Evolutionary conservation across 495 filamentous ascomycete genomes (phyloP).

Genomic region (Trichoderma parareesei): DNA sequence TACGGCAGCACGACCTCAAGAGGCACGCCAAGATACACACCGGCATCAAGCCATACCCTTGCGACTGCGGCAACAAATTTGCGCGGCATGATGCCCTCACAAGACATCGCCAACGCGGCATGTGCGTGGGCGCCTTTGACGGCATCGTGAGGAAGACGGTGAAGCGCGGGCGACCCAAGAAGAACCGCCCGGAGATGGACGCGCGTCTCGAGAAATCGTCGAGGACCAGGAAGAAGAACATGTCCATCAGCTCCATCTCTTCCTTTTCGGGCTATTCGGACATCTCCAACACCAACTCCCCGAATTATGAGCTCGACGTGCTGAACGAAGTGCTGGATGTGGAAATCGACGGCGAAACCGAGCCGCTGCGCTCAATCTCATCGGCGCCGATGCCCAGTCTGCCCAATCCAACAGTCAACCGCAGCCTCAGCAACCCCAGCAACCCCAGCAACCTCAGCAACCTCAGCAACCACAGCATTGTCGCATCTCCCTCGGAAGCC

Average conservation of each 20-base stretch:
- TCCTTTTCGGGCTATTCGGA: conserved; percentile 44
- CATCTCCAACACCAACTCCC: conserved; percentile 37
- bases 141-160: conserved; percentile 59
- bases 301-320: conserved; percentile 27
- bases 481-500: conserved; percentile 29
- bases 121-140: conserved; percentile 88
- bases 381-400: conserved; percentile 33
- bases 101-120: conserved; percentile 84
- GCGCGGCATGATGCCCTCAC: conserved; percentile 92
- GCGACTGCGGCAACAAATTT: conserved; percentile 83
- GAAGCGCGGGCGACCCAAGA: conserved; percentile 41
- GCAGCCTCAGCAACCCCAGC: background rate
- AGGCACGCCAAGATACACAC: conserved; percentile 94
- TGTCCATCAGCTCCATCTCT: conserved; percentile 34
- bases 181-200: conserved; percentile 46
- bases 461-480: background rate
- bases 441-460: background rate
- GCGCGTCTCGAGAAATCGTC: conserved; percentile 58
- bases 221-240: conserved; percentile 41
- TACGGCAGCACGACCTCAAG: conserved; percentile 93
- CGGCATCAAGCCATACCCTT: conserved; percentile 85
- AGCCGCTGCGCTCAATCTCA: conserved; percentile 18
- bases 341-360: conserved; percentile 26
- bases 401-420: background rate
- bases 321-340: conserved; percentile 34